Conservation (phyloP, 1,284 basidiomycete genomes). For the Ceratobasidium sp. region DNA sequence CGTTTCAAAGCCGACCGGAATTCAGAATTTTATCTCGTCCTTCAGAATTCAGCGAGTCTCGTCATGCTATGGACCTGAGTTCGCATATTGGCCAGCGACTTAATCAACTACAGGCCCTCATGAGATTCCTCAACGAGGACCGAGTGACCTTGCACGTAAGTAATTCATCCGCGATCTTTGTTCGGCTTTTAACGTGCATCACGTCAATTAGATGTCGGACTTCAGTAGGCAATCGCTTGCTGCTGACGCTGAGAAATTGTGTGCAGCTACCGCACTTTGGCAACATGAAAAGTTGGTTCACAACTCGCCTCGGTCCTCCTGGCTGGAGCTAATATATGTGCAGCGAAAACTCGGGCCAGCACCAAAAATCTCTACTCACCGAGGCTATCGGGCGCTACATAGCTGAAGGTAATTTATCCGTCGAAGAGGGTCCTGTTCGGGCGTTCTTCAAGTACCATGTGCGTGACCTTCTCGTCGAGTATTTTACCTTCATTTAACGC, state of each 20-base stretch:
- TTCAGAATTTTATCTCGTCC: neutral
- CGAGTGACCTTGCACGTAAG: conserved; percentile 78
- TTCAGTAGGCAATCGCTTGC: conserved; percentile 80
- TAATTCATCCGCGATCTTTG: conserved; percentile 6
- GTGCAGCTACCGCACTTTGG: conserved; percentile 89
- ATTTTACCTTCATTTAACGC: neutral
- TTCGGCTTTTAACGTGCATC: conserved; percentile 11
- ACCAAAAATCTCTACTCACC: conserved; percentile 62
- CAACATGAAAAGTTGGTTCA: conserved; percentile 75
- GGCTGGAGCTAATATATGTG: neutral
- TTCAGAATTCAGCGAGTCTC: conserved; percentile 62
- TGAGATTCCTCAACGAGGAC: conserved; percentile 90
- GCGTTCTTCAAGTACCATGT: conserved; percentile 87
- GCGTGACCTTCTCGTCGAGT: conserved; percentile 33
- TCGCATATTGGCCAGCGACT: conserved; percentile 83
- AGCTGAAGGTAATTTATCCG: conserved; percentile 58
- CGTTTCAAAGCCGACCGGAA: neutral
- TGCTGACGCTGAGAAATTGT: conserved; percentile 90
- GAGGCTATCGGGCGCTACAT: conserved; percentile 77
- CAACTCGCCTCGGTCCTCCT: conserved; percentile 58
- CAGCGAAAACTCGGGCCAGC: conserved; percentile 61
- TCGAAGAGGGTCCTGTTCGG: conserved; percentile 58
- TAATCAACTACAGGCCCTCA: conserved; percentile 82
- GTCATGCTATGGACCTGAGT: conserved; percentile 84
- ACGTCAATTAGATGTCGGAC: conserved; percentile 78